phyloP scores from a whole-genome alignment of 2,329 filamentous ascomycete species.

The Talaromyces atroroseus region DNA sequence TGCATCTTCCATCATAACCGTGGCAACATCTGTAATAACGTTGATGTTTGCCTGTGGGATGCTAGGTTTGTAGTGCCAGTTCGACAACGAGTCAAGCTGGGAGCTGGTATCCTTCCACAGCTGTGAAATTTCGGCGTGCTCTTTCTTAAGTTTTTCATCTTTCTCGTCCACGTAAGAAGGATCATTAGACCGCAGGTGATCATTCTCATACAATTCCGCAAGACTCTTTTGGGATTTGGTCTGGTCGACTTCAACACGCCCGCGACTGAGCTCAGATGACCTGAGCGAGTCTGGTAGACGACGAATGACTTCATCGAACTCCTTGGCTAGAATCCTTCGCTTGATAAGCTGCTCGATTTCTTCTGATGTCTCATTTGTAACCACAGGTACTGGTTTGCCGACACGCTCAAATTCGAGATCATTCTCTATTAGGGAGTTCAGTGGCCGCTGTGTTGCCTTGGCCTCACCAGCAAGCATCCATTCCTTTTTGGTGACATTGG shows the following conservation, averaged over 20 bases:
- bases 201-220: slow-evolving; percentile 89
- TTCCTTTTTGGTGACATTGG: slow-evolving; percentile 80
- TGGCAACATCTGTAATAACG: slow-evolving; percentile 85
- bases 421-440: slow-evolving; percentile 90
- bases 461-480: slow-evolving; percentile 92
- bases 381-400: slow-evolving; percentile 89
- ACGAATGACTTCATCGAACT: slow-evolving; percentile 87
- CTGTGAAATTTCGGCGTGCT: slow-evolving; percentile 74
- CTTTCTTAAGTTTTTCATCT: slow-evolving; percentile 74
- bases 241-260: slow-evolving; percentile 76
- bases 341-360: slow-evolving; percentile 93
- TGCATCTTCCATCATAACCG: slow-evolving; percentile 89
- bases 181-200: slow-evolving; percentile 73
- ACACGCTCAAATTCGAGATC: slow-evolving; percentile 93
- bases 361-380: slow-evolving; percentile 85
- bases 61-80: slow-evolving; percentile 93
- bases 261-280: slow-evolving; percentile 60
- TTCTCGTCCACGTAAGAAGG: slow-evolving; percentile 74
- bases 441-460: slow-evolving; percentile 69
- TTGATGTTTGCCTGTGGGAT: slow-evolving; percentile 74
- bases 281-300: slow-evolving; percentile 70
- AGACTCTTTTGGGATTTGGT: slow-evolving; percentile 80
- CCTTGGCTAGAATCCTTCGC: slow-evolving; percentile 76
- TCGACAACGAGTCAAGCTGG: slow-evolving; percentile 82
- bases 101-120: slow-evolving; percentile 77